phyloP scores from a whole-genome alignment of 306 rosid species.

The Vachellia pachyceras region DNA sequence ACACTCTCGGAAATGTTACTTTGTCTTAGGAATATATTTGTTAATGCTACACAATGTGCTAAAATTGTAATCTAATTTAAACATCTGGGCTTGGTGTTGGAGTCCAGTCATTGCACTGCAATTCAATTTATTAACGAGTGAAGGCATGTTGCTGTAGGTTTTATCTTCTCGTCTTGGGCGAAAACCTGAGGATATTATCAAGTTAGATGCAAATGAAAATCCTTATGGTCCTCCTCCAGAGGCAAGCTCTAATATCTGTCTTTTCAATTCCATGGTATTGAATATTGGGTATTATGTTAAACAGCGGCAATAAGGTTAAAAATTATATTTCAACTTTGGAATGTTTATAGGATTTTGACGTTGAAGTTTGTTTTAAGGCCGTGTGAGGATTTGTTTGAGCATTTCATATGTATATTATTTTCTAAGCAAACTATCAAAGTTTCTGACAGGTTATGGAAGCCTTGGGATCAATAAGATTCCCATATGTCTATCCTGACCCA shows the following conservation, averaged over 20 bases:
- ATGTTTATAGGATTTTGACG: background rate
- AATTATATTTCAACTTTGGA: background rate
- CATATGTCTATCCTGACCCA: slow-evolving; percentile 94
- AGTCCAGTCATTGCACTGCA: background rate
- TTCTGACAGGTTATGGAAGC: slow-evolving; percentile 80
- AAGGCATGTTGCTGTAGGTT: slow-evolving; percentile 58
- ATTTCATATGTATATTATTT: slow-evolving; percentile 21
- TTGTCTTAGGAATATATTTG: background rate
- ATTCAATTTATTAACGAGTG: slow-evolving; percentile 10
- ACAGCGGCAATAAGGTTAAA: background rate
- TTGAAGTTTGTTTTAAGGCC: background rate
- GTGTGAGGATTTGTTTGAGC: background rate
- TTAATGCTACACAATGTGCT: background rate
- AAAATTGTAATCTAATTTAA: slow-evolving; percentile 19
- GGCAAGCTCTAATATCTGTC: slow-evolving; percentile 48
- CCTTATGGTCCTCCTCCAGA: slow-evolving; percentile 99
- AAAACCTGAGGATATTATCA: slow-evolving; percentile 94
- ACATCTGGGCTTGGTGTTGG: background rate
- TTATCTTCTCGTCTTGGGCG: slow-evolving; percentile 84
- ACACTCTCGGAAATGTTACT: slow-evolving; percentile 9
- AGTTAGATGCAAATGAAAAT: slow-evolving; percentile 96
- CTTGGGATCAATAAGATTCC: slow-evolving; percentile 76
- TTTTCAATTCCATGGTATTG: background rate
- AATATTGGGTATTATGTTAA: slow-evolving; percentile 17
- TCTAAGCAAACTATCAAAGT: slow-evolving; percentile 44